Evolutionary conservation across 2,329 filamentous ascomycete species (phyloP).

Genomic region (Trichoderma sp.): DNA sequence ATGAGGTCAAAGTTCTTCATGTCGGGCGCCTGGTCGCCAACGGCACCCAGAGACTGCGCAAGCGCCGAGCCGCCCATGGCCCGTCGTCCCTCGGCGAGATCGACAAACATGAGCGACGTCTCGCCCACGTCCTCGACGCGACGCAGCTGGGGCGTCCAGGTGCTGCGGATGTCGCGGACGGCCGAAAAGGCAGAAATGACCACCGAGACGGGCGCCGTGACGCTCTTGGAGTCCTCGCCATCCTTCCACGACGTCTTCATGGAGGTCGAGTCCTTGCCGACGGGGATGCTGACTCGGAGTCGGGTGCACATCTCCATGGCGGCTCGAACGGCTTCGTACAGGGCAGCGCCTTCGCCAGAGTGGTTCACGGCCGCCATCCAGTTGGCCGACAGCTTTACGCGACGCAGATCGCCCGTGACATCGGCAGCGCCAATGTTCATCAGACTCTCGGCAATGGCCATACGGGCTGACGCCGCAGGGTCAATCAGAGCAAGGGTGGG

Average conservation of each 20-base stretch:
- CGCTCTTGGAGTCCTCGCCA: slow-evolving; percentile 70
- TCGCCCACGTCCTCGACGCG: slow-evolving; percentile 86
- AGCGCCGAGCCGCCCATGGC: slow-evolving; percentile 88
- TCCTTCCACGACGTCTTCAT: slow-evolving; percentile 98
- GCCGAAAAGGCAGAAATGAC: slow-evolving; percentile 89
- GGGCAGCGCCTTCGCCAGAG: slow-evolving; percentile 84
- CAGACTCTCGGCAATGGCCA: slow-evolving; percentile 92
- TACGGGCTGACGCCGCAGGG: slow-evolving; percentile 84
- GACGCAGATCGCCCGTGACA: slow-evolving; percentile 69
- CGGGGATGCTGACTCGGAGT: slow-evolving; percentile 90
- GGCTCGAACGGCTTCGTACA: slow-evolving; percentile 92
- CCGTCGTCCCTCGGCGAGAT: slow-evolving; percentile 78
- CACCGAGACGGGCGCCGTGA: slow-evolving; percentile 88
- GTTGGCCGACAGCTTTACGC: slow-evolving; percentile 89
- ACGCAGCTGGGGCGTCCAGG: slow-evolving; percentile 90
- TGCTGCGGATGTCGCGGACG: slow-evolving; percentile 78
- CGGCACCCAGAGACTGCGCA: slow-evolving; percentile 83
- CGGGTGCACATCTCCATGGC: slow-evolving; percentile 89
- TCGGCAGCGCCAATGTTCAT: slow-evolving; percentile 86
- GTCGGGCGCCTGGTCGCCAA: slow-evolving; percentile 84
- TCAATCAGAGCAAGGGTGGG: slow-evolving; percentile 87
- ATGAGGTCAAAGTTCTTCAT: slow-evolving; percentile 79
- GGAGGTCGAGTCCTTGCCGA: slow-evolving; percentile 97
- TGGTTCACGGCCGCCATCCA: slow-evolving; percentile 99
- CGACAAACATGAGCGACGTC: slow-evolving; percentile 85